Percentiles rank a stretch among this genome's conserved stretches.
Conservation (phyloP, 768 basidiomycete genomes). For the Panaeolus cyanescens region DNA sequence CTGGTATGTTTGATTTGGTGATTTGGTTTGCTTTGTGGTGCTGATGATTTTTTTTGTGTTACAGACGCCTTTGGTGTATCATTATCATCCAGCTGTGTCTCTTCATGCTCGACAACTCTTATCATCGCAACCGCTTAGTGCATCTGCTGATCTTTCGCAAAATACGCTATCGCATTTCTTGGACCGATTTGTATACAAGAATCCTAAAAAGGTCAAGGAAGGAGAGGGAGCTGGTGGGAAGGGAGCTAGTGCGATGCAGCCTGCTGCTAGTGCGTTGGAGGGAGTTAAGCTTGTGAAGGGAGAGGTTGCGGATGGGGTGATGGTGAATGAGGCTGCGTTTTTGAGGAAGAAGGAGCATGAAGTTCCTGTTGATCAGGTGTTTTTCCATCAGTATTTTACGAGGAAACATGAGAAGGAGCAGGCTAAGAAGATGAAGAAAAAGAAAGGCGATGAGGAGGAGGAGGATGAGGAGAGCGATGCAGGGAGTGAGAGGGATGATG, state of each 20-base stretch:
- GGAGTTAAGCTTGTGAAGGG: conserved; percentile 75
- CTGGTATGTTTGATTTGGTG: conserved; percentile 53
- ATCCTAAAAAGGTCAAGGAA: conserved; percentile 71
- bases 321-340: conserved; percentile 78
- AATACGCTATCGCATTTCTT: conserved; percentile 95
- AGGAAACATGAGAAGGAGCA: conserved; percentile 62
- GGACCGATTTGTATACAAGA: conserved; percentile 96
- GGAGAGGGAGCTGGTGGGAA: conserved; percentile 43
- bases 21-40: neutral
- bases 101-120: conserved; percentile 87
- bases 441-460: conserved; percentile 38
- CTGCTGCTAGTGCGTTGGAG: conserved; percentile 70
- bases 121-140: conserved; percentile 68
- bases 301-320: conserved; percentile 44
- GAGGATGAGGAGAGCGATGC: conserved; percentile 41
- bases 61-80: conserved; percentile 77
- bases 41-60: neutral
- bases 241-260: conserved; percentile 95
- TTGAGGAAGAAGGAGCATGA: conserved; percentile 68
- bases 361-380: conserved; percentile 90
- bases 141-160: conserved; percentile 84
- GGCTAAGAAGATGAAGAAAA: conserved; percentile 42
- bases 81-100: conserved; percentile 90
- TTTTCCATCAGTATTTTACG: conserved; percentile 90
- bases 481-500: conserved; percentile 37